These are phyloP conservation scores for Leptodontidium sp. DNA, from an alignment of 2,329 filamentous ascomycete genomes.

Conservation along the genomic window DNA sequence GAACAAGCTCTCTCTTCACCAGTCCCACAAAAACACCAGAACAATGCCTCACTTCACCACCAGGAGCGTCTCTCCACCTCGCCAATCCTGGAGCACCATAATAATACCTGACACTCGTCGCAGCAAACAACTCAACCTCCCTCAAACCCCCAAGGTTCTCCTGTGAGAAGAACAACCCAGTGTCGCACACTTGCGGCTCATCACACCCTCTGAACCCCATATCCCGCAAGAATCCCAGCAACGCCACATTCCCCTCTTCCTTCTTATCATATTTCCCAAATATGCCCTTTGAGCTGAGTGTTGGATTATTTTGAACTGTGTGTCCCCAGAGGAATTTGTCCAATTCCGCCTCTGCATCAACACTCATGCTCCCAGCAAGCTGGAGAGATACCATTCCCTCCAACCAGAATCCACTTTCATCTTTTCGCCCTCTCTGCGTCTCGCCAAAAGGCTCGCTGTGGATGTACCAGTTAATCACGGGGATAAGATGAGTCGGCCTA, in stretches of 20 bases:
- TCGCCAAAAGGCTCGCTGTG: slow-evolving; percentile 9
- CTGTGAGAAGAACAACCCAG: slow-evolving; percentile 19
- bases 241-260: background rate
- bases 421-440: slow-evolving; percentile 5
- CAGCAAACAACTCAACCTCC: slow-evolving; percentile 29
- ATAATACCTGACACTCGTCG: slow-evolving; percentile 22
- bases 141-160: background rate
- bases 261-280: background rate
- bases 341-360: background rate
- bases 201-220: slow-evolving; percentile 1
- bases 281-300: background rate
- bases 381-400: slow-evolving; percentile 18
- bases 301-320: background rate
- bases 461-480: slow-evolving; percentile 17
- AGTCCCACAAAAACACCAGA: slow-evolving; percentile 17
- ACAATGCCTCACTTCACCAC: slow-evolving; percentile 3
- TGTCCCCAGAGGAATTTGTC: slow-evolving; percentile 9
- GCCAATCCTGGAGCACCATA: slow-evolving; percentile 27
- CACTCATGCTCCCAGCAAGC: background rate
- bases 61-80: background rate
- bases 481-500: slow-evolving; percentile 13
- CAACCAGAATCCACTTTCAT: slow-evolving; percentile 16
- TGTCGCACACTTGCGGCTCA: slow-evolving; percentile 6
- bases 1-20: slow-evolving; percentile 10
- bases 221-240: slow-evolving; percentile 13